Base-by-base conservation (phyloP, 352 stramenopile species). In the Pythium myriotylum region DNA sequence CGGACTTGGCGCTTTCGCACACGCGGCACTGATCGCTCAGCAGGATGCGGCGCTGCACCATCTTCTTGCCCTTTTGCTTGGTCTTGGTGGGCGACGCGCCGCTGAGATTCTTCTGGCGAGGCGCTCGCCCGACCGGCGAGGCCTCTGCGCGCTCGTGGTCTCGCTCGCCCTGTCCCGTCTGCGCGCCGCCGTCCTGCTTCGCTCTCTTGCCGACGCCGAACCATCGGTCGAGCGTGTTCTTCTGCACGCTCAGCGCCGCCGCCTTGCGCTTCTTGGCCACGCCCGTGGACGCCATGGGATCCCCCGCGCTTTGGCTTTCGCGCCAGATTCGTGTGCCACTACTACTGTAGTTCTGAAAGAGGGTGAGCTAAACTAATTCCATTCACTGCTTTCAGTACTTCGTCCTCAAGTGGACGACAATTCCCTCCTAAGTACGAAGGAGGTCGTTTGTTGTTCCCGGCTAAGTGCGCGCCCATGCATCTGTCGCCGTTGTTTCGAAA, bases 31-130 rank as follows among this genome's bases (percentile, higher is more conserved):
- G 65, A 57, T 90, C 78, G 20, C 73, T 86, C 56, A 90, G 74
- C 53, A 85, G 70, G 42, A 91, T 91, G 19, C 81, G 78, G 23
- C 82, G 79, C 73, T 91, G 82, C 32, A 85, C 69, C n/a, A 91
- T 74, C 43, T 81, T 83, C 54, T 75, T 81, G 10, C 51, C 54
- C 58, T 47, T 53, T 39, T 50, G 12, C 51, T 61, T 43, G 55
- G 42, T 14, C 47, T 54, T 51, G 39, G 48, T 20, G 26, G 16
- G 54, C 42, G 43, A 47, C 16, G 46, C 50, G 32, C 33, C 16
- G 4, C 37, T 47, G 20, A 39, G 35, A 12, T n/a, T 7, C 22
- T 59, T 65, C n/a, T 35, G 16, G 5, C 27, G n/a, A 7, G 14
- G 51, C 47, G 33, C 33, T 4, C 26, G 33, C 39, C 48, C 35